Base-by-base conservation (phyloP, 2,329 filamentous ascomycete species). In the Penicillium hordei region DNA sequence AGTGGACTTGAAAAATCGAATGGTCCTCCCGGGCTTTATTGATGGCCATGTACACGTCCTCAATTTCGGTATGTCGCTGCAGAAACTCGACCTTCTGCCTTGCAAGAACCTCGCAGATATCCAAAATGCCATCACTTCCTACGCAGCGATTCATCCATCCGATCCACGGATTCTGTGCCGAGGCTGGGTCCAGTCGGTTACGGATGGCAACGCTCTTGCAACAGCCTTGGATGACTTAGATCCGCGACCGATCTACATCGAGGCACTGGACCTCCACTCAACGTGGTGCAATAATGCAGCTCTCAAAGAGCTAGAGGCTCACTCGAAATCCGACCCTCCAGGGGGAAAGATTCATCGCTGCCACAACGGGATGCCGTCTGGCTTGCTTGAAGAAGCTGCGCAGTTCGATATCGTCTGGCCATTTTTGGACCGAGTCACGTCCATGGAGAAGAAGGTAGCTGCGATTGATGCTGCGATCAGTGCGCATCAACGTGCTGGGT, bases 271-370 rank as follows among this genome's bases (percentile, higher is more conserved):
- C 58, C 69, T 82, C 17, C 80, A 82, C 63, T 81, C 78, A 0
- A 75, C 75, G 2, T 82, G 80, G 80, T 81, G 79, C 64, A 82
- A 80, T 60, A 76, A 68, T 38, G 71, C 79, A 3, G 80, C 79
- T 1, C 65, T 82, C 29, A 49, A 68, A 49, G 80, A 82, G 63
- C 72, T 82, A 61, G 71, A 70, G 12, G 68, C 79, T 5, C 65
- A 75, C 27, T 66, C 72, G 3, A 72, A 74, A 63, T 65, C 73
- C 2, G 72, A 78, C 53, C 78, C 79, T 0, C 72, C 74, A 0
- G 80, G 80, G 2, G 80, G 80, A 1, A 72, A 66, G 1, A 81
- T 82, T 48, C 72, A 79, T 57, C 71, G 79, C 4, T 76, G 79
- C 55, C 66, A 57, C 0, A 36, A 70, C 5, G 79, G 79, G 2